Conservation (phyloP, 495 filamentous ascomycete species). For the Neurospora sp. region DNA sequence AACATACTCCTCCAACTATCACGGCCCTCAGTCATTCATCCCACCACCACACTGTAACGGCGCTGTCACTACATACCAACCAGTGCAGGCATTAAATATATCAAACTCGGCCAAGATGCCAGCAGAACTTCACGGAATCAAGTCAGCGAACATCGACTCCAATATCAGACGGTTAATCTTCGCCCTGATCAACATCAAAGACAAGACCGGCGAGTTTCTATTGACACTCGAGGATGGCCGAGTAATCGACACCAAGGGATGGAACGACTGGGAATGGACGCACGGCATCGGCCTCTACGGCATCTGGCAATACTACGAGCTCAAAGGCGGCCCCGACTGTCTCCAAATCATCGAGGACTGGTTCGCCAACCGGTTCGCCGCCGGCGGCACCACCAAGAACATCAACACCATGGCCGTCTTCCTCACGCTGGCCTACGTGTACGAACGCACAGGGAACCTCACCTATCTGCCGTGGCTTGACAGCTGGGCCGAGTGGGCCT, state of each 20-base stretch:
- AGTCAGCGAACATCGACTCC: slow-evolving; percentile 39
- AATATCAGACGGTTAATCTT: slow-evolving; percentile 52
- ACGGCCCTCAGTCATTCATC: not conserved
- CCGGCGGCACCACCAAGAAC: slow-evolving; percentile 65
- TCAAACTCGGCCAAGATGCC: slow-evolving; percentile 23
- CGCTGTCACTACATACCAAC: not conserved
- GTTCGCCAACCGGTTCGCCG: slow-evolving; percentile 54
- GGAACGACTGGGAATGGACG: slow-evolving; percentile 74
- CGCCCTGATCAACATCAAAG: slow-evolving; percentile 60
- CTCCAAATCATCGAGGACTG: slow-evolving; percentile 55
- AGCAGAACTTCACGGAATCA: slow-evolving; percentile 26
- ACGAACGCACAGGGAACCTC: slow-evolving; percentile 52
- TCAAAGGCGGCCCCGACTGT: slow-evolving; percentile 44
- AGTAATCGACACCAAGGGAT: slow-evolving; percentile 70
- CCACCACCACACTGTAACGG: not conserved
- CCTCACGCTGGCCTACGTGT: slow-evolving; percentile 59
- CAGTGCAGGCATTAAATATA: not conserved
- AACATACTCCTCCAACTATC: not conserved
- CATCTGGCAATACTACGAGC: slow-evolving; percentile 65
- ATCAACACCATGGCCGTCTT: slow-evolving; percentile 74
- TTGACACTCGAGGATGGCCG: slow-evolving; percentile 56
- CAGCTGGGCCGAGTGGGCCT: slow-evolving; percentile 67
- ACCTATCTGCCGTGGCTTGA: slow-evolving; percentile 62
- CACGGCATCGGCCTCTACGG: slow-evolving; percentile 69
- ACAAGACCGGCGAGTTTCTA: slow-evolving; percentile 59